phyloP scores from a whole-genome alignment of 2,329 filamentous ascomycete species.

The Leptographium wingfieldii region DNA sequence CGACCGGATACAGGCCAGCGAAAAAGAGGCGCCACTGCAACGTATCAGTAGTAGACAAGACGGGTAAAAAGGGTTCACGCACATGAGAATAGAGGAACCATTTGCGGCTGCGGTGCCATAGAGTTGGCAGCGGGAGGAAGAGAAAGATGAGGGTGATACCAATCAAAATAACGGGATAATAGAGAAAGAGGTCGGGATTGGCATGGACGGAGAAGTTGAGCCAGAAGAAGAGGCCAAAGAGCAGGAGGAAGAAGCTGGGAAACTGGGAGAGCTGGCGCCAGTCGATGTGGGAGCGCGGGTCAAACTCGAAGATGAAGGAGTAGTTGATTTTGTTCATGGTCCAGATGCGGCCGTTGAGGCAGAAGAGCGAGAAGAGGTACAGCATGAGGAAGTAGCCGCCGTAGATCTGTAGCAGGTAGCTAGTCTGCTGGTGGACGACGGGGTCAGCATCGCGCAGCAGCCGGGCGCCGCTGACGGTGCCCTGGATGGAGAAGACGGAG shows the following conservation, averaged over 20 bases:
- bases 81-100: constrained; percentile 91
- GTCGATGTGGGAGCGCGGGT: constrained; percentile 72
- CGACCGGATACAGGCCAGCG: constrained; percentile 81
- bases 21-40: constrained; percentile 68
- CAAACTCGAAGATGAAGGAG: constrained; percentile 92
- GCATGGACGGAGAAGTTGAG: constrained; percentile 71
- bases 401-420: constrained; percentile 77
- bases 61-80: constrained; percentile 22
- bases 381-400: constrained; percentile 82
- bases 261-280: constrained; percentile 84
- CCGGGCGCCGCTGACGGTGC: constrained; percentile 45
- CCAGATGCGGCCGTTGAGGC: constrained; percentile 75
- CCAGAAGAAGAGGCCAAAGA: constrained; percentile 74
- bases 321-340: constrained; percentile 82
- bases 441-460: constrained; percentile 38
- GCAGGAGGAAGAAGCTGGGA: constrained; percentile 68
- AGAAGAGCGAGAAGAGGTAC: constrained; percentile 72
- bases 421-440: constrained; percentile 38
- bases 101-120: constrained; percentile 64
- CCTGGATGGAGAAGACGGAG: constrained; percentile 52
- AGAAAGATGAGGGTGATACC: constrained; percentile 53
- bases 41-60: neutral
- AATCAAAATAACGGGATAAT: constrained; percentile 76
- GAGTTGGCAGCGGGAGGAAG: constrained; percentile 59
- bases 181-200: constrained; percentile 57